Evolutionary conservation across 805 yeast species (phyloP), one percentile per base, ranked within the genome.

Genomic region (Candida chauliodis): DNA sequence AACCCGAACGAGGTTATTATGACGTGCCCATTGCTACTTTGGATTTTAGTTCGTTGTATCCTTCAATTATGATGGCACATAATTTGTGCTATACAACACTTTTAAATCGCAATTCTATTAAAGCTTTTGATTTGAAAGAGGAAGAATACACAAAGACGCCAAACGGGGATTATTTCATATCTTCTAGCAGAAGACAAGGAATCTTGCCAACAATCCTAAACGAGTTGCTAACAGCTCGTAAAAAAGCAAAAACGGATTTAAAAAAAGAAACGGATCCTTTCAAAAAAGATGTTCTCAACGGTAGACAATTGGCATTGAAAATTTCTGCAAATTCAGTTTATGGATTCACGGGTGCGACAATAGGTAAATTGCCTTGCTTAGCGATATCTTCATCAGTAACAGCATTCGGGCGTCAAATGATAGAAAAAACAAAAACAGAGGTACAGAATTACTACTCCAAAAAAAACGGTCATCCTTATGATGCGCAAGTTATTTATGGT

Each of bases 21-120:
- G 95, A 88, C 61, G 90, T 85, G 11, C 99, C 99, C 1, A 91
- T 93, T 55, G 96, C 99, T 2, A 93, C 99, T 0, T 73, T 93
- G 47, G 99, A 93, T 80, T 93, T 93, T 78, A 89, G 95, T 49
- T 88, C 96, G 40, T 73, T 93, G 73, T 93, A 93, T 62, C 99
- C 99, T 4, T 87, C 96, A 42, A 93, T 93, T 53, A 90, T 93
- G 95, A 93, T 95, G 95, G 99, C 99, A 0, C 98, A 93, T 61
- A 93, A 93, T 58, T 66, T 93, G 42, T 93, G 99, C 59, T 93
- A 93, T 59, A 93, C 99, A 0, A 90, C 99, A 0, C 66, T 93
- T 31, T 62, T 91, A 37, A 83, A 78, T 48, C 78, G 76, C 44
- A 76, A 74, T 30, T 76, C 93, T 0, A 81, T 88, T 29, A 77